phyloP scores from a whole-genome alignment of 163 green algal genomes.

The Scenedesmus sp. region DNA sequence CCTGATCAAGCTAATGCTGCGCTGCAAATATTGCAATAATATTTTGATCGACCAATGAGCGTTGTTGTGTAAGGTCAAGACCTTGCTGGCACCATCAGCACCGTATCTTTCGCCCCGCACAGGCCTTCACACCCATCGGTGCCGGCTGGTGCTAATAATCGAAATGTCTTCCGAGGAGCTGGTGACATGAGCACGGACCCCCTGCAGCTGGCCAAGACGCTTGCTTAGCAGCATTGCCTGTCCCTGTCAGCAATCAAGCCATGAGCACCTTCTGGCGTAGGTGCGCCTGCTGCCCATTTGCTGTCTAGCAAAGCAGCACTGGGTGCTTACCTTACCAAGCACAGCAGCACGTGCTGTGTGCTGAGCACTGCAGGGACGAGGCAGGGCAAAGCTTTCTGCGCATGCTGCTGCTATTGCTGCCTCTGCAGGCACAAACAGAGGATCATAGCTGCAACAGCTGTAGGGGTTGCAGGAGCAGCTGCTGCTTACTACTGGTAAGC shows the following conservation, averaged over 20 bases:
- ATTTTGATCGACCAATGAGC: background rate
- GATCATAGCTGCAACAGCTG: slow-evolving; percentile 38
- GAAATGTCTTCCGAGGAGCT: background rate
- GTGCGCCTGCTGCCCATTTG: background rate
- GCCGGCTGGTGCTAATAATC: background rate
- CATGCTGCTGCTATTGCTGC: slow-evolving; percentile 18
- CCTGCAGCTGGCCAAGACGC: background rate
- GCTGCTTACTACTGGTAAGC: slow-evolving; percentile 56
- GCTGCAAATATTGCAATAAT: background rate
- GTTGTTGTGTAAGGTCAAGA: background rate
- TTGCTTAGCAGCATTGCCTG: background rate
- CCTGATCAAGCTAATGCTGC: background rate
- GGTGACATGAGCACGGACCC: background rate
- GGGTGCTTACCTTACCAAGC: background rate
- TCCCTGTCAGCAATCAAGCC: background rate
- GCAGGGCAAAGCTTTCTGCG: background rate
- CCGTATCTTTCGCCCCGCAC: background rate
- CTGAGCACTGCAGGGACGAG: background rate
- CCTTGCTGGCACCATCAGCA: background rate
- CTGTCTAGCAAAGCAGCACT: background rate
- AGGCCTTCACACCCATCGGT: background rate
- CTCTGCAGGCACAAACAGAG: slow-evolving; percentile 41
- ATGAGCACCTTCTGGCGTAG: slow-evolving; percentile 52
- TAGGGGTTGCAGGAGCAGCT: slow-evolving; percentile 49
- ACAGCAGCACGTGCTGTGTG: background rate